Evolutionary conservation across 495 filamentous ascomycete species (phyloP), one percentile per base, ranked within the genome.

Genomic region (Podospora sp.): DNA sequence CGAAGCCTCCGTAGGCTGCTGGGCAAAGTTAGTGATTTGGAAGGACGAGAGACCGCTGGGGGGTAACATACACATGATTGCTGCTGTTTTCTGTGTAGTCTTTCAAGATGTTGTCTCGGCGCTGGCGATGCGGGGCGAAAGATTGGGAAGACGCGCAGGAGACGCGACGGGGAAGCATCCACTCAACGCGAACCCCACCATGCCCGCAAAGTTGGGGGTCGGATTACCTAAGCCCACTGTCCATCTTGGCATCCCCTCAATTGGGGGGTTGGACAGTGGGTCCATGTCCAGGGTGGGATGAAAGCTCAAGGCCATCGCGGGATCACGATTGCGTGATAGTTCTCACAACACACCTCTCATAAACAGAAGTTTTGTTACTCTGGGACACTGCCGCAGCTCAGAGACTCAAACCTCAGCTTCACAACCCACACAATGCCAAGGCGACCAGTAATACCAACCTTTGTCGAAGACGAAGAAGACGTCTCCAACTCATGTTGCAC

Each of bases 1-100:
- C 27, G 72, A 78, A 84, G 55, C 77, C 77, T 64, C 77, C 77
- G 80, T 80, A 81, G 64, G 75, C 73, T 78, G 75, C 68, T 75
- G 66, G 57, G 50, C 0, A 29, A 59, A 53, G 20, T 62, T 22
- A 20, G 24, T 6, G 57, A 18, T 25, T 25, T 12, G 20, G 18
- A 1, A 21, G 27, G 8, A 4, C 7, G 1, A 58, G 18, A 29
- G 27, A 29, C 9, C 18, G 16, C 2, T n/a, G 7, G 11, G 36
- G 16, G 6, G n/a, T 0, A 11, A 56, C 66, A n/a, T 60, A 69
- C 69, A 62, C 69, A 71, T 71, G 27, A 21, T 49, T 63, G 27
- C 6, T 21, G 56, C 27, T 55, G 55, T 50, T 33, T 12, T 50
- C 5, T 63, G 40, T 26, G 1, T 57, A 11, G 16, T 14, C 14